Base-by-base conservation (phyloP, 495 filamentous ascomycete species). In the Xylaria bambusicola region DNA sequence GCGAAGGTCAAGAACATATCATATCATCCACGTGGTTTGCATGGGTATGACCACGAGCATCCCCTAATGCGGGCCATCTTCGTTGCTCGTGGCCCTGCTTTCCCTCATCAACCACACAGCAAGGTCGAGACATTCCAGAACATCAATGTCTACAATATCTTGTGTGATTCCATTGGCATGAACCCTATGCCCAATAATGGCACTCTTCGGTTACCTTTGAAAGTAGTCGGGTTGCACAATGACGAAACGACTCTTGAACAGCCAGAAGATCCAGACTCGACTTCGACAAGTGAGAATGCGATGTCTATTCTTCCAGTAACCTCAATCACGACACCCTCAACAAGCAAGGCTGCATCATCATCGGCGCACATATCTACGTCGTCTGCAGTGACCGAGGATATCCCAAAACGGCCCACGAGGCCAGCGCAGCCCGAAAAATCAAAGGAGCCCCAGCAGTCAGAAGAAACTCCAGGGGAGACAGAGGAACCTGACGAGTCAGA, bases 61-160 rank as follows among this genome's bases (percentile, higher is more conserved):
- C 90, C 91, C 3, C 77, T 97, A 55, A 97, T 97, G 93, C 80
- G 93, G 24, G 92, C 93, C 0, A 91, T 97, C 29, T 97, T 97
- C 65, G 79, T 96, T 31, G 93, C 92, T 3, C 77, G 90, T 3
- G 93, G 93, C 0, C 93, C 93, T 21, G 88, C 92, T 0, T 97
- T 97, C 68, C 89, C 89, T 0, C 92, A 97, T 69, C 69, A 80
- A 50, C 87, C 90, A 1, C 91, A 92, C 64, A 94, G 90, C 72
- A 83, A 85, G 56, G 66, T 97, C 13, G 86, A 91, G 15, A 71
- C 75, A n/a, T 97, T 97, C 72, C 91, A 94, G 83, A 99, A 99
- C 60, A 90, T 80, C 56, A 92, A 99, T 63, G 90, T 99, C 1
- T 98, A 98, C 69, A 95, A 96, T 63, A 89, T 98, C 50, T 70